phyloP scores from a whole-genome alignment of 2,329 filamentous ascomycete genomes.

The Blumeriella jaapii region DNA sequence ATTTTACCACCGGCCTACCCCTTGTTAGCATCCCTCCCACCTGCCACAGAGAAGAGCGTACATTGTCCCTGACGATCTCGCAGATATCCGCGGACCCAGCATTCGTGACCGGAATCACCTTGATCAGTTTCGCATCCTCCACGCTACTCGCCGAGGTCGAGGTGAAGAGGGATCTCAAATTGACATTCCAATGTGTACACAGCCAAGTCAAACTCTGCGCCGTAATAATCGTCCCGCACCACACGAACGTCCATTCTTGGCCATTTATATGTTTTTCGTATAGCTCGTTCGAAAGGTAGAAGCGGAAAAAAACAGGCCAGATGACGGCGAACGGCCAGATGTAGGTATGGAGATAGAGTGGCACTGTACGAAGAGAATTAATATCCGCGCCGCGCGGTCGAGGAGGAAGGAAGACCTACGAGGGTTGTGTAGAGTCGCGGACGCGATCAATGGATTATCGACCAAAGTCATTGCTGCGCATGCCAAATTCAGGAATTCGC shows the following conservation, averaged over 20 bases:
- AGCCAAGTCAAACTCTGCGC: conserved; percentile 84
- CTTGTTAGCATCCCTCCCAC: conserved; percentile 15
- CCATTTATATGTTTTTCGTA: conserved; percentile 88
- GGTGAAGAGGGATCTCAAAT: conserved; percentile 72
- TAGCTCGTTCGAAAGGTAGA: conserved; percentile 71
- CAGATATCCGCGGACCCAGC: conserved; percentile 85
- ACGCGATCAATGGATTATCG: conserved; percentile 80
- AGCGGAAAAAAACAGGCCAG: conserved; percentile 84
- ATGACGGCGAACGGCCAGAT: conserved; percentile 85
- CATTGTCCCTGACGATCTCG: conserved; percentile 63
- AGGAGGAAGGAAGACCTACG: conserved; percentile 24
- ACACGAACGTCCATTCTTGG: conserved; percentile 98
- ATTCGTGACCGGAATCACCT: conserved; percentile 82
- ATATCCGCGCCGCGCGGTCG: too few species aligned
- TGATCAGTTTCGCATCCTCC: conserved; percentile 72
- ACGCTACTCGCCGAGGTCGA: conserved; percentile 59
- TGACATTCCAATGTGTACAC: conserved; percentile 95
- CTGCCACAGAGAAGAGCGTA: conserved; percentile 21
- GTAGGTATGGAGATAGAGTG: conserved; percentile 73
- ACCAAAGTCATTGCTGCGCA: conserved; percentile 66
- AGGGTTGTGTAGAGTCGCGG: conserved; percentile 79
- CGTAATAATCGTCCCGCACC: conserved; percentile 78
- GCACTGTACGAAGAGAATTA: conserved; percentile 32
- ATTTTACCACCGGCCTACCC: conserved; percentile 56
- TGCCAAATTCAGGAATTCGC: conserved; percentile 15